phyloP scores from a whole-genome alignment of 148 eudicot genomes.

The Drosera capensis region DNA sequence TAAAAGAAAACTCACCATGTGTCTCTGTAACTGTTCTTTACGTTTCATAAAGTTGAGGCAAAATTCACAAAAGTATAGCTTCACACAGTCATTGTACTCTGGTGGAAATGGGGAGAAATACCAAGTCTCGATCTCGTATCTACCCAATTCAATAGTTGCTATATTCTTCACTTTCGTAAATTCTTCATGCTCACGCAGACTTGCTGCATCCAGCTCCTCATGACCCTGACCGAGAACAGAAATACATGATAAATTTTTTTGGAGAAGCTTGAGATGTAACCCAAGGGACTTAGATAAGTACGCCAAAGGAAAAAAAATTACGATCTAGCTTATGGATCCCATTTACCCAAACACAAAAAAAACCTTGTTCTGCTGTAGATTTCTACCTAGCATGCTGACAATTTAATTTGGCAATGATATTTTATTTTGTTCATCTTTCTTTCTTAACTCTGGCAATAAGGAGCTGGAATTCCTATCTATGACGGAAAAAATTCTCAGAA shows the following conservation, averaged over 20 bases:
- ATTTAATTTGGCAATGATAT: too few species aligned
- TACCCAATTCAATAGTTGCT: constrained; percentile 91
- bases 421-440: too few species aligned
- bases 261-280: too few species aligned
- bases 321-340: too few species aligned
- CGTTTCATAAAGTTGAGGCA: constrained; percentile 98
- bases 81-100: constrained; percentile 81
- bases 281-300: too few species aligned
- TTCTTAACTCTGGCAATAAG: too few species aligned
- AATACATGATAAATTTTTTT: not conserved
- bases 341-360: too few species aligned
- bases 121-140: constrained; percentile 99
- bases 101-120: constrained; percentile 98
- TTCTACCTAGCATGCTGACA: too few species aligned
- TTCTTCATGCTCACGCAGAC: constrained; percentile 98
- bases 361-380: too few species aligned
- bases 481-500: too few species aligned
- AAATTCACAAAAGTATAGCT: constrained; percentile 94
- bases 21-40: constrained; percentile 85
- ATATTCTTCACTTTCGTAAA: constrained; percentile 96
- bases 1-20: constrained; percentile 55
- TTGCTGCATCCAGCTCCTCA: constrained; percentile 97
- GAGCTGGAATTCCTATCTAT: too few species aligned
- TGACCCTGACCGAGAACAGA: constrained; percentile 41
- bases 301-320: too few species aligned